These are phyloP conservation scores for Spathaspora jeffriesii DNA, from an alignment of 1,139 yeast genomes.

Conservation along the genomic window DNA sequence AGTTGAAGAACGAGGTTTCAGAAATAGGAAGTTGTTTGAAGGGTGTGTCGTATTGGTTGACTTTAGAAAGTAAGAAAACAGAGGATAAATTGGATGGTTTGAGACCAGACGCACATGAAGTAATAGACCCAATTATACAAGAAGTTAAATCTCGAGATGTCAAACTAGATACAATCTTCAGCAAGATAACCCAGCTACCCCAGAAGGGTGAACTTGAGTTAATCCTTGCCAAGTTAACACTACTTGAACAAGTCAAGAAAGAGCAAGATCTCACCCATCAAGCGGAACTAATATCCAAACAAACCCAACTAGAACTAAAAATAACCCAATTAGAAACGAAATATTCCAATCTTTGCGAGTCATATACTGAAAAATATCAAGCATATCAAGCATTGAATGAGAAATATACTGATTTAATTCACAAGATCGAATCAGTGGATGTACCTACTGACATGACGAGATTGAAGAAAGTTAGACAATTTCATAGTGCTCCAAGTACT, in stretches of 20 bases:
- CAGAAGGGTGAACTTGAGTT: neutral
- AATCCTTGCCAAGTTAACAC: slow-evolving; percentile 2
- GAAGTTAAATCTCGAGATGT: slow-evolving; percentile 25
- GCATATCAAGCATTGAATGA: slow-evolving; percentile 23
- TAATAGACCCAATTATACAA: slow-evolving; percentile 25
- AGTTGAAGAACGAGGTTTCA: no score
- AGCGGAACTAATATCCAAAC: neutral
- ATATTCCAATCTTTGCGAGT: slow-evolving; percentile 21
- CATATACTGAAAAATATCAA: slow-evolving; percentile 27
- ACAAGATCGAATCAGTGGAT: slow-evolving; percentile 8
- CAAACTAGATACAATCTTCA: slow-evolving; percentile 20
- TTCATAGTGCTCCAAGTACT: slow-evolving; percentile 23
- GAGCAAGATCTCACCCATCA: neutral
- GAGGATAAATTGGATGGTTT: slow-evolving; percentile 5
- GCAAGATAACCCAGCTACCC: slow-evolving; percentile 4
- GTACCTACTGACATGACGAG: slow-evolving; percentile 8
- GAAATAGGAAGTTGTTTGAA: neutral
- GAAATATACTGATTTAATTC: slow-evolving; percentile 24
- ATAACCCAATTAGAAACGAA: slow-evolving; percentile 15
- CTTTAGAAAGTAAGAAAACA: neutral
- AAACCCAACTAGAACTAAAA: slow-evolving; percentile 7
- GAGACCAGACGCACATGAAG: slow-evolving; percentile 13
- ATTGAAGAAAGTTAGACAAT: slow-evolving; percentile 27
- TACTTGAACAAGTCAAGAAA: slow-evolving; percentile 1
- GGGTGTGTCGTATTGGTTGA: neutral